These are phyloP conservation scores for Penicillium sp. DNA, from an alignment of 2,329 filamentous ascomycete species.

Conservation along the genomic window DNA sequence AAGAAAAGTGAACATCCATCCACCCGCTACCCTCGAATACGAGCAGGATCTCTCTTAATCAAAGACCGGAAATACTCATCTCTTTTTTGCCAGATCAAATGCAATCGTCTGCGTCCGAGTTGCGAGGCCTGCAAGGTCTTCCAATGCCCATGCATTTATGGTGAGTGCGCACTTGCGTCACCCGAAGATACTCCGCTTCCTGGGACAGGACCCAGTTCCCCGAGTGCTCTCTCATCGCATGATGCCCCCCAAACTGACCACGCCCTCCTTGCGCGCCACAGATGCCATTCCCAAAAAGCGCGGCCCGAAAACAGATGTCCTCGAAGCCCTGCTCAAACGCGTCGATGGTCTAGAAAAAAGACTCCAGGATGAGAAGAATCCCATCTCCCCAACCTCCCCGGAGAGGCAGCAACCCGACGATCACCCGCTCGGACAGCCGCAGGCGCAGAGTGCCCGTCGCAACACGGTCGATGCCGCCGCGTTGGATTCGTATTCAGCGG, in stretches of 20 bases:
- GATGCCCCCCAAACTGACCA: constrained; percentile 40
- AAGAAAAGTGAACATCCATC: constrained; percentile 67
- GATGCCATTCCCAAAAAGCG: constrained; percentile 89
- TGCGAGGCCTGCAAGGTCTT: constrained; percentile 91
- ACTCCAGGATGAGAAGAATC: constrained; percentile 68
- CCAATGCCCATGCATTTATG: constrained; percentile 84
- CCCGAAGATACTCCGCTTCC: background rate
- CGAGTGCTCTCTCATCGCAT: background rate
- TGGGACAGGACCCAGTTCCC: background rate
- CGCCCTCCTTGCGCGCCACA: constrained; percentile 5
- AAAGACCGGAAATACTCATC: constrained; percentile 6
- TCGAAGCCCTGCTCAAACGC: constrained; percentile 80
- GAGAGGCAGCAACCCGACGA: constrained; percentile 31
- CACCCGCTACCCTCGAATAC: constrained; percentile 23
- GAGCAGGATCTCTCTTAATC: background rate
- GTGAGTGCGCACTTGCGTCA: constrained; percentile 54
- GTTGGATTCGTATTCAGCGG: constrained; percentile 23
- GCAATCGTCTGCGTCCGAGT: constrained; percentile 79
- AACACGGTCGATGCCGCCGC: constrained; percentile 28
- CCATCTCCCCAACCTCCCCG: constrained; percentile 49
- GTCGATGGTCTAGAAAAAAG: constrained; percentile 84
- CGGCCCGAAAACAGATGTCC: constrained; percentile 85
- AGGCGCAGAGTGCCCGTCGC: constrained; percentile 19
- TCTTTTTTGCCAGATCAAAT: constrained; percentile 72
- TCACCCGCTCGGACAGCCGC: constrained; percentile 16